Evolutionary conservation across 2,329 filamentous ascomycete genomes (phyloP).

Genomic region (Paecilomyces dactylethromorphus): DNA sequence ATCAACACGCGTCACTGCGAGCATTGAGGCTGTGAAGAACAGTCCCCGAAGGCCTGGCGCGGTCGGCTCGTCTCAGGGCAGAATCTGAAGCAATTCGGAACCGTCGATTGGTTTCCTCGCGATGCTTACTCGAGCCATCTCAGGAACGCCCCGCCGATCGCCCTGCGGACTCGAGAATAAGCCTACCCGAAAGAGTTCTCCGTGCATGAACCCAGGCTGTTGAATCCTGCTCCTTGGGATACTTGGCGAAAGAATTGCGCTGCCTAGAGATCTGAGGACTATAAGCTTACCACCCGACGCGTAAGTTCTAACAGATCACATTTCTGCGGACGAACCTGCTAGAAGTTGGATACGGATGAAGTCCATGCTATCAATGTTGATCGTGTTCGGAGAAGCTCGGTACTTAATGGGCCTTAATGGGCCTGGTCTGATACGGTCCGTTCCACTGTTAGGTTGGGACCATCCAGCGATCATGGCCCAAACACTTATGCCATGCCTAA

Average conservation of each 20-base stretch:
- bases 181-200: not conserved
- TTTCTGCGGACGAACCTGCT: not conserved
- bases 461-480: not conserved
- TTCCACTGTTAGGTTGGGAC: not conserved
- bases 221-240: not conserved
- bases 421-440: not conserved
- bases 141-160: not conserved
- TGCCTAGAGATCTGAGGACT: not conserved
- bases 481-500: not conserved
- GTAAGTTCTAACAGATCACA: not conserved
- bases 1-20: not conserved
- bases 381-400: not conserved
- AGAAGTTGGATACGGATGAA: not conserved
- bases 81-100: not conserved
- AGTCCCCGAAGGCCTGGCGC: not conserved
- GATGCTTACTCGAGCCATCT: not conserved
- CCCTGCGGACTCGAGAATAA: not conserved
- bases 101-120: not conserved
- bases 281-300: too few species aligned
- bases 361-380: not conserved
- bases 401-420: not conserved
- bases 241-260: not conserved
- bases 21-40: not conserved
- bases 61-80: not conserved
- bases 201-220: not conserved